These are phyloP conservation scores for Didymella pomorum DNA, from an alignment of 2,329 filamentous ascomycete species.

Conservation along the genomic window DNA sequence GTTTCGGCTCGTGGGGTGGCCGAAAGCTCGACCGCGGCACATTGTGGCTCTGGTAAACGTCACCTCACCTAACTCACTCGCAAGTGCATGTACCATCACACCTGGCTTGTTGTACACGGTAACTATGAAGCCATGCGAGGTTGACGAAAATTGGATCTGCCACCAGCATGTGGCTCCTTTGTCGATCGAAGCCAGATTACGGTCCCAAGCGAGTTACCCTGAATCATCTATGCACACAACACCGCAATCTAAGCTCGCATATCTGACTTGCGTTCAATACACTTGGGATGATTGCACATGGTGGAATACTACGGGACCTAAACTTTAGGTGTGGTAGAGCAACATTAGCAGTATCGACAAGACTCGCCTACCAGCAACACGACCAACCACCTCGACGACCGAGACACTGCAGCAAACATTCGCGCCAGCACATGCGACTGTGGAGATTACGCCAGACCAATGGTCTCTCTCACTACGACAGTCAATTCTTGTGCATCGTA, in stretches of 20 bases:
- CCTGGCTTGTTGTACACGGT: slow-evolving; percentile 1
- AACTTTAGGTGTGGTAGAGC: slow-evolving; percentile 84
- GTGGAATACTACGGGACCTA: slow-evolving; percentile 13
- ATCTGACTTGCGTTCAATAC: slow-evolving; percentile 73
- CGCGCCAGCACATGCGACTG: slow-evolving; percentile 10
- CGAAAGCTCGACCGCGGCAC: slow-evolving; percentile 15
- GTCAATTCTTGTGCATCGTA: background rate
- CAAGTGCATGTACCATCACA: slow-evolving; percentile 1
- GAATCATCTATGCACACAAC: background rate
- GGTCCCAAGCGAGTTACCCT: slow-evolving; percentile 6
- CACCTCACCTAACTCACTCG: slow-evolving; percentile 9
- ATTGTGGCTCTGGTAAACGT: slow-evolving; percentile 8
- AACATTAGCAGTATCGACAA: slow-evolving; percentile 66
- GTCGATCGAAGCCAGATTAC: slow-evolving; percentile 8
- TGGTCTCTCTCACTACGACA: background rate
- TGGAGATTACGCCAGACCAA: slow-evolving; percentile 1
- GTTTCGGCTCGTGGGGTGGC: slow-evolving; percentile 12
- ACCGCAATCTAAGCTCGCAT: slow-evolving; percentile 2
- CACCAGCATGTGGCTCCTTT: slow-evolving; percentile 13
- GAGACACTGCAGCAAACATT: background rate
- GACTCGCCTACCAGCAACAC: slow-evolving; percentile 13
- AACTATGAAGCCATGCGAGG: slow-evolving; percentile 7
- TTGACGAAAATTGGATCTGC: slow-evolving; percentile 10
- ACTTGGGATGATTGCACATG: slow-evolving; percentile 74
- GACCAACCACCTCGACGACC: slow-evolving; percentile 6